These are phyloP conservation scores for Apocynum venetum DNA, from an alignment of 257 asterid species.

Conservation along the genomic window DNA sequence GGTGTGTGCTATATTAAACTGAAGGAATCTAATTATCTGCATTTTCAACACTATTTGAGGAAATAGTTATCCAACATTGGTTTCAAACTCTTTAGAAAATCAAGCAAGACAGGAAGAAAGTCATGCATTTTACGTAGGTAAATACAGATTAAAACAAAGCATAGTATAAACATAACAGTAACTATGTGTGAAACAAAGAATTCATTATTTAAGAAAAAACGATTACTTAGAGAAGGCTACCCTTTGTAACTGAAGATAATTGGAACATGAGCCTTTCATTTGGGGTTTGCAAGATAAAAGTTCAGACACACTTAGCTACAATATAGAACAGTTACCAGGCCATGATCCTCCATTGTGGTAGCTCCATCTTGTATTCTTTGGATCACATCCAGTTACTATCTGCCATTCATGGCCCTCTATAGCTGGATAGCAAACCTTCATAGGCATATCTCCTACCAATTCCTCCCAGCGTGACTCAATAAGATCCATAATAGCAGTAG, in stretches of 20 bases:
- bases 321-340: slow-evolving; percentile 42
- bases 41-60: neutral
- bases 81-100: neutral
- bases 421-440: slow-evolving; percentile 77
- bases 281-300: neutral
- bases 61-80: neutral
- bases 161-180: neutral
- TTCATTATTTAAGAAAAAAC: neutral
- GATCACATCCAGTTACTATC: slow-evolving; percentile 60
- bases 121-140: neutral
- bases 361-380: slow-evolving; percentile 72
- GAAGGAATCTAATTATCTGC: neutral
- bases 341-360: slow-evolving; percentile 74
- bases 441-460: slow-evolving; percentile 70
- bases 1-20: neutral
- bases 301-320: neutral
- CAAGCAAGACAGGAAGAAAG: neutral
- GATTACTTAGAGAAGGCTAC: neutral
- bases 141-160: neutral
- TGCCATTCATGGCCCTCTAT: slow-evolving; percentile 67
- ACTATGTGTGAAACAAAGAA: neutral
- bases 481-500: slow-evolving; percentile 61
- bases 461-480: slow-evolving; percentile 69
- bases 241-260: neutral
- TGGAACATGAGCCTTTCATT: neutral